These are phyloP conservation scores for Plasmodium gallinaceum DNA, from an alignment of 169 alveolate genomes.

Conservation along the genomic window DNA sequence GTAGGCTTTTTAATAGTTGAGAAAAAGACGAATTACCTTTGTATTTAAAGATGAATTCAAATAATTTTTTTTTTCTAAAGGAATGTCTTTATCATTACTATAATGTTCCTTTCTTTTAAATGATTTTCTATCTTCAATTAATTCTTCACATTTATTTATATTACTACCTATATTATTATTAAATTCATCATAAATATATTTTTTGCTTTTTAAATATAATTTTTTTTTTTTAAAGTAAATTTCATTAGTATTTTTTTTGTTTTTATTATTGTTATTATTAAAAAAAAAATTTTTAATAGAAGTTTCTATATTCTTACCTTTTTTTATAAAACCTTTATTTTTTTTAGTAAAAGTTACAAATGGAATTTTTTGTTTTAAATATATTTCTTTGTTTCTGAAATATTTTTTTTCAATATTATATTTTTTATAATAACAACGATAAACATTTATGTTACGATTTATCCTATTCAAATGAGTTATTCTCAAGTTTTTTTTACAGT, in stretches of 20 bases:
- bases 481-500: slow-evolving; percentile 7
- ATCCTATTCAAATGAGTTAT: slow-evolving; percentile 24
- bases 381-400: slow-evolving; percentile 4
- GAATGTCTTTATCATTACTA: slow-evolving; percentile 10
- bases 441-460: slow-evolving; percentile 18
- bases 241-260: slow-evolving; percentile 27
- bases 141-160: slow-evolving; percentile 23
- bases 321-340: slow-evolving; percentile 21
- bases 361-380: slow-evolving; percentile 17
- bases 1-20: neutral
- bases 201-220: slow-evolving; percentile 15
- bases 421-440: slow-evolving; percentile 27
- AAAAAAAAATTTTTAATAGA: neutral
- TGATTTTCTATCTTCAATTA: neutral
- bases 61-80: slow-evolving; percentile 12
- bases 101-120: slow-evolving; percentile 6
- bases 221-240: slow-evolving; percentile 3
- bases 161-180: slow-evolving; percentile 4
- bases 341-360: slow-evolving; percentile 20
- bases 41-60: slow-evolving; percentile 10
- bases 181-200: slow-evolving; percentile 1
- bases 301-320: slow-evolving; percentile 8
- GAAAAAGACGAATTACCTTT: slow-evolving; percentile 11
- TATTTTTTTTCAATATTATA: slow-evolving; percentile 8
- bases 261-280: slow-evolving; percentile 10